Base-by-base conservation (phyloP, 2,329 filamentous ascomycete genomes). In the Pseudogymnoascus sp. region DNA sequence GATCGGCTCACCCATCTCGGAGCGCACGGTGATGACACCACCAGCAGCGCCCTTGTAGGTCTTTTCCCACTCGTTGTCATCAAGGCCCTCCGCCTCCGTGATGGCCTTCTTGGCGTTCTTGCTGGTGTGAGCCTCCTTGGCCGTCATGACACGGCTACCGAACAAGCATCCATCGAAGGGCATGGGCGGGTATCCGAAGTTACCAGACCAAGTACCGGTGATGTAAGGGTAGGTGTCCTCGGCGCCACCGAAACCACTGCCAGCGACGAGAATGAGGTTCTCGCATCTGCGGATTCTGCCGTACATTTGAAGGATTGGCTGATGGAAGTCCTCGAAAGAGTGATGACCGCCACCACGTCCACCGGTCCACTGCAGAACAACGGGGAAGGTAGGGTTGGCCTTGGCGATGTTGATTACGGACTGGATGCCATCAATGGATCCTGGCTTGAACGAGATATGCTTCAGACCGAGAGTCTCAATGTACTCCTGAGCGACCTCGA, bases 1-100 rank as follows among this genome's bases (percentile, higher is more conserved):
- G 64, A 99, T 99, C 5, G 94, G 95, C 80, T 99, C 94, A 50
- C 94, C 95, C 95, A 99, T 99, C 77, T 99, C 94, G 1, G 94
- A 99, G 66, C 91, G 86, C 57, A 99, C 94, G 28, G 94, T 99
- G 69, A 99, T 93, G 65, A 99, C 86, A 73, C 94, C 94, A 69
- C 94, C 94, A 62, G 92, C 89, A 25, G 91, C 82, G 15, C 90
- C 90, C 78, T 93, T 91, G 80, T 96, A 96, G 4, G 91, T 95
- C 77, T 92, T 87, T 76, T 96, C 91, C 92, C 92, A 97, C 67
- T 93, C 82, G 64, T 74, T 75, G 70, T 97, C 91, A 58, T 89
- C 88, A 36, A 96, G 80, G 72, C 92, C 92, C 63, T 86, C 83
- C 3, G 92, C 91, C 64, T 92, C 90, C 38, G 90, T 87, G 69